These are phyloP conservation scores for Simplicillium sp. DNA, from an alignment of 2,329 filamentous ascomycete species.

Conservation along the genomic window DNA sequence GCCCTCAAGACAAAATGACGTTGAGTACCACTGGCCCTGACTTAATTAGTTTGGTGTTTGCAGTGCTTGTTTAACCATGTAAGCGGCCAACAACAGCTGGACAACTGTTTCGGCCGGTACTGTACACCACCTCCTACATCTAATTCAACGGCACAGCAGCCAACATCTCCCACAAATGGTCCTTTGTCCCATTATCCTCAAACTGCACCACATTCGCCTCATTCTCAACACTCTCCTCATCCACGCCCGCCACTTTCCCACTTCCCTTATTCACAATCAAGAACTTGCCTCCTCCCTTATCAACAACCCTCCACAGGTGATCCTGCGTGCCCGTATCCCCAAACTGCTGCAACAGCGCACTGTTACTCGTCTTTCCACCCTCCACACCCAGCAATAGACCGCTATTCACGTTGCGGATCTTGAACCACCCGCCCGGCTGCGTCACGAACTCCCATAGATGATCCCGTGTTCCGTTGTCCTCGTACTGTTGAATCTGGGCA, in stretches of 20 bases:
- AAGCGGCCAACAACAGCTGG: too few relatives aligned
- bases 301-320: conserved; percentile 8
- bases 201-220: conserved; percentile 9
- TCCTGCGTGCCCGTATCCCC: conserved; percentile 3
- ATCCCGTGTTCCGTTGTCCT: conserved; percentile 7
- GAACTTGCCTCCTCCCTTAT: conserved; percentile 5
- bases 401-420: conserved; percentile 8
- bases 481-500: conserved; percentile 7
- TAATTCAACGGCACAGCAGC: background rate
- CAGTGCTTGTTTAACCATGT: too few relatives aligned
- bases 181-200: conserved; percentile 9
- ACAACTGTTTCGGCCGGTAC: too few relatives aligned
- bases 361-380: conserved; percentile 4
- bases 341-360: conserved; percentile 6
- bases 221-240: conserved; percentile 6
- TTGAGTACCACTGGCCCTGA: too few relatives aligned
- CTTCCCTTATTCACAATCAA: conserved; percentile 9
- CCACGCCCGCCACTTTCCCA: conserved; percentile 7
- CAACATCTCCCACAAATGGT: conserved; percentile 8
- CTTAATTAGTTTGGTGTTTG: too few relatives aligned
- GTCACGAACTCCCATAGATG: conserved; percentile 7
- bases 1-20: too few relatives aligned
- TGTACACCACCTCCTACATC: too few relatives aligned
- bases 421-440: conserved; percentile 7
- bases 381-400: conserved; percentile 6